These are phyloP conservation scores for Handroanthus guayacan DNA, from an alignment of 257 asterid genomes.

Conservation along the genomic window DNA sequence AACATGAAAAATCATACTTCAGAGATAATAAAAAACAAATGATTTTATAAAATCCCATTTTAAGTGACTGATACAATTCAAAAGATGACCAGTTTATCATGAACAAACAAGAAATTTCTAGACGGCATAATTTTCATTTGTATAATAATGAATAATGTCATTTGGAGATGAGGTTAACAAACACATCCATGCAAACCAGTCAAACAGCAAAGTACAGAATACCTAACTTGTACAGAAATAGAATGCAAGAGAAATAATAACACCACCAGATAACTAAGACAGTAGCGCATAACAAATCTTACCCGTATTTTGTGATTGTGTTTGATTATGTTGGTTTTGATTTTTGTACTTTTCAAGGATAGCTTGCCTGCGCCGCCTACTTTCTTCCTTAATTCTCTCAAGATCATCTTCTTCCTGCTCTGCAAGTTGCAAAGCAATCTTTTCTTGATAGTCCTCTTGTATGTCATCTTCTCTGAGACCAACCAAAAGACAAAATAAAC, in stretches of 20 bases:
- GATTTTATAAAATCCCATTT: no score
- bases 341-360: slow-evolving; percentile 85
- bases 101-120: not conserved
- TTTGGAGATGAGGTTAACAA: not conserved
- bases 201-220: slow-evolving; percentile 16
- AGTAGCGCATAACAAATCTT: slow-evolving; percentile 7
- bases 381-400: slow-evolving; percentile 90
- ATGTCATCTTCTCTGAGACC: slow-evolving; percentile 70
- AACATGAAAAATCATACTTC: slow-evolving; percentile 8
- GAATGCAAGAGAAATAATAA: slow-evolving; percentile 10
- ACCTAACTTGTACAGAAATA: not conserved
- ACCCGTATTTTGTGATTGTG: slow-evolving; percentile 49
- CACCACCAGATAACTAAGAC: not conserved
- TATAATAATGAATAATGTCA: slow-evolving; percentile 9
- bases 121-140: not conserved
- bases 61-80: not conserved
- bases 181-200: slow-evolving; percentile 2
- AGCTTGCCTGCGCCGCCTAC: slow-evolving; percentile 88
- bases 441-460: slow-evolving; percentile 82
- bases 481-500: slow-evolving; percentile 34
- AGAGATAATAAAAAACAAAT: not conserved
- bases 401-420: slow-evolving; percentile 93
- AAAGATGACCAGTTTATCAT: not conserved
- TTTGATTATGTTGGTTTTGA: slow-evolving; percentile 48
- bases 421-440: slow-evolving; percentile 71